phyloP scores from a whole-genome alignment of 164 flowering plant species.

The Nymphaea colorata region DNA sequence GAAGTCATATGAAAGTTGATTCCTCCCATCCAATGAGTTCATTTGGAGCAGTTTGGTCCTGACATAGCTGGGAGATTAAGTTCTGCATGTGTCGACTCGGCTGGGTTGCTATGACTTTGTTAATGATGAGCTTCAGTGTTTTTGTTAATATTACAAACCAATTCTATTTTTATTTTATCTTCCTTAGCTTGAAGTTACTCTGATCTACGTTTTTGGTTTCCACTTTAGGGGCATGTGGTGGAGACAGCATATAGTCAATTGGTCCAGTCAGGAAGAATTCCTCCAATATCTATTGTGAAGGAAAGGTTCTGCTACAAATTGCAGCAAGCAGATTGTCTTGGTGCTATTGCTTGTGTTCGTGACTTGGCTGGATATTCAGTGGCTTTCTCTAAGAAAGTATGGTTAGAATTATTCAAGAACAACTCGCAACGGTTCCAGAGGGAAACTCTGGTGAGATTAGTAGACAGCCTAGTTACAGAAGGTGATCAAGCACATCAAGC shows the following conservation, averaged over 20 bases:
- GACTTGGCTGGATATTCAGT: slow-evolving; percentile 12
- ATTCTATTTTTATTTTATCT: no score
- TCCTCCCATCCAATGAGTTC: no score
- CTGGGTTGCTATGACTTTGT: no score
- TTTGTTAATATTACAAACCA: no score
- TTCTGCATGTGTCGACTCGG: no score
- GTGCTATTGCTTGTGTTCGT: slow-evolving; percentile 42
- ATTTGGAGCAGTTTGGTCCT: no score
- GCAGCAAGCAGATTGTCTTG: slow-evolving; percentile 28
- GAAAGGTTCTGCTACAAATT: slow-evolving; percentile 60
- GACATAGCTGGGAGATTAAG: no score
- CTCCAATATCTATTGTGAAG: slow-evolving; percentile 45
- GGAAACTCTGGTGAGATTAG: slow-evolving; percentile 26
- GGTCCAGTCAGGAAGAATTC: slow-evolving; percentile 24
- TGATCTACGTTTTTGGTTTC: background rate
- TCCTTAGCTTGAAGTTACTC: no score
- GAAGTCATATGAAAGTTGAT: no score
- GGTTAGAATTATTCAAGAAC: slow-evolving; percentile 40
- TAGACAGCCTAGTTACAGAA: slow-evolving; percentile 14
- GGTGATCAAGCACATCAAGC: slow-evolving; percentile 20
- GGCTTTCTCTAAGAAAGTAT: slow-evolving; percentile 39
- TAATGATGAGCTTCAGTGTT: no score
- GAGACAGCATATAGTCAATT: slow-evolving; percentile 69
- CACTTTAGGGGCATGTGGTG: slow-evolving; percentile 40
- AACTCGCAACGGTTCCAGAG: slow-evolving; percentile 29